Conservation (phyloP, 257 asterid species). For the Prunella vulgaris region DNA sequence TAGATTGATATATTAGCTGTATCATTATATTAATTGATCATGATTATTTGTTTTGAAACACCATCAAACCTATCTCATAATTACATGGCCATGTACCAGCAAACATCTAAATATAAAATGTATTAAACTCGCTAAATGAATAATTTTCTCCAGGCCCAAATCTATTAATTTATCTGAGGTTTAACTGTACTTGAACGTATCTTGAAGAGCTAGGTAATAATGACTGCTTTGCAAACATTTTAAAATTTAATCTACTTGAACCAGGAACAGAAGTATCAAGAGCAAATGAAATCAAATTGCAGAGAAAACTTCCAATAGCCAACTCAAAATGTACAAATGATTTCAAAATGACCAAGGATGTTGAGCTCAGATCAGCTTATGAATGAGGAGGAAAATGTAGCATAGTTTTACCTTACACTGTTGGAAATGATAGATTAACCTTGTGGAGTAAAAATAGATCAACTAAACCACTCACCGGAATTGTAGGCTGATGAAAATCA, state of each 20-base stretch:
- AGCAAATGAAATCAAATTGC: constrained; percentile 4
- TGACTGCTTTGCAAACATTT: not conserved
- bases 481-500: constrained; percentile 85
- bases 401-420: not conserved
- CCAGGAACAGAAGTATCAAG: not conserved
- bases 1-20: too few relatives aligned
- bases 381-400: not conserved
- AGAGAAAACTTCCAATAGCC: not conserved
- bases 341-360: not conserved
- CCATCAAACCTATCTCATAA: too few relatives aligned
- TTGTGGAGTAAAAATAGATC: constrained; percentile 8
- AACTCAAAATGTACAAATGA: not conserved
- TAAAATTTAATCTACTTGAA: not conserved
- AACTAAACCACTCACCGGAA: constrained; percentile 53
- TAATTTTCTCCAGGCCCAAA: too few relatives aligned
- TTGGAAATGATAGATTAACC: not conserved
- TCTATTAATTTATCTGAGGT: not conserved
- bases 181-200: not conserved
- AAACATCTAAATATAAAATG: too few relatives aligned
- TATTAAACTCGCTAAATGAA: too few relatives aligned
- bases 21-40: too few relatives aligned
- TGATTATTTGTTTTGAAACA: too few relatives aligned
- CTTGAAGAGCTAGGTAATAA: not conserved
- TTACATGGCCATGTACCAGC: too few relatives aligned
- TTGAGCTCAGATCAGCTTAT: not conserved